These are phyloP conservation scores for Wickerhamomyces queroliae DNA, from an alignment of 805 yeast genomes.

Conservation along the genomic window DNA sequence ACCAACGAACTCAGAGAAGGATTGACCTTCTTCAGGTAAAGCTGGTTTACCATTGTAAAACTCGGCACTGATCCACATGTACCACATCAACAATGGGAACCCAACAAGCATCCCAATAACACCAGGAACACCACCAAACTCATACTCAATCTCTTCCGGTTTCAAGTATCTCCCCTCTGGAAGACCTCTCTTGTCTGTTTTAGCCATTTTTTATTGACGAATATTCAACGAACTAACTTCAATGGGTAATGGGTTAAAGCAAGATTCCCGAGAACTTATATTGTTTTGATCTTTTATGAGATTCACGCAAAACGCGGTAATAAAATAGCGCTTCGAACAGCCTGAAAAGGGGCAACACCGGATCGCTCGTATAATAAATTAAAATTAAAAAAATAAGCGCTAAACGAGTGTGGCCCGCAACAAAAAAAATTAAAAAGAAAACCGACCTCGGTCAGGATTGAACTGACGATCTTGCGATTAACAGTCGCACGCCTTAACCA, in stretches of 20 bases:
- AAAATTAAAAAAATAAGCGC: too few relatives aligned
- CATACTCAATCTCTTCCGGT: slow-evolving; percentile 62
- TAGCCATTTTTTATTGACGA: slow-evolving; percentile 6
- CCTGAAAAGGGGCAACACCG: too few relatives aligned
- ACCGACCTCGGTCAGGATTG: slow-evolving; percentile 42
- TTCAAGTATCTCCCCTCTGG: slow-evolving; percentile 31
- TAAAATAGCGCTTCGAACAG: too few relatives aligned
- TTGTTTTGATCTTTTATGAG: too few relatives aligned
- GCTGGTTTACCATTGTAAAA: slow-evolving; percentile 75
- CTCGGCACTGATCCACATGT: slow-evolving; percentile 89
- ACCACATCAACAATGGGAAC: slow-evolving; percentile 91
- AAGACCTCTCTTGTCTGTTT: background rate
- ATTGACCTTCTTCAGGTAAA: slow-evolving; percentile 52
- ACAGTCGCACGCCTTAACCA: slow-evolving; percentile 40
- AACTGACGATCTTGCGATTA: slow-evolving; percentile 43
- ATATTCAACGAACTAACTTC: too few relatives aligned
- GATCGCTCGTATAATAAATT: too few relatives aligned
- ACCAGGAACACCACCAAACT: slow-evolving; percentile 92
- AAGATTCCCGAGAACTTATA: too few relatives aligned
- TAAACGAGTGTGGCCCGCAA: too few relatives aligned
- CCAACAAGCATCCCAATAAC: slow-evolving; percentile 88
- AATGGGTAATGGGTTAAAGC: too few relatives aligned
- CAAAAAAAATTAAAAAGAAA: too few relatives aligned
- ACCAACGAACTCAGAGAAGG: slow-evolving; percentile 35
- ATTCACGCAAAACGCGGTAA: too few relatives aligned